These are phyloP conservation scores for Clarireedia hainanense DNA, from an alignment of 2,329 filamentous ascomycete genomes.

Conservation along the genomic window DNA sequence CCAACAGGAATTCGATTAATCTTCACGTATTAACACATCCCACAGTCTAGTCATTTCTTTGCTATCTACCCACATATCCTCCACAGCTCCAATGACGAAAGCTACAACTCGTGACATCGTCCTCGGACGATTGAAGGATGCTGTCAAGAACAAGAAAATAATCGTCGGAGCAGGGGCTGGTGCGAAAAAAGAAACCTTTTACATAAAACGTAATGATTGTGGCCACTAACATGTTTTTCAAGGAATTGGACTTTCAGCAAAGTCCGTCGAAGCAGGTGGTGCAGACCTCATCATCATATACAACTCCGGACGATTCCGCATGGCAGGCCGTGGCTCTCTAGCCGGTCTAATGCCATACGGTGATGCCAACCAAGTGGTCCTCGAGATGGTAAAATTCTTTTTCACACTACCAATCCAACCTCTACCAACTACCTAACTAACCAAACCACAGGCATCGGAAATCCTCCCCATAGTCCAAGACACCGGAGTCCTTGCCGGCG, in stretches of 20 bases:
- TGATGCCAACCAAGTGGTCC: conserved; percentile 61
- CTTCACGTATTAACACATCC: no score
- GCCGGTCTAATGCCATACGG: conserved; percentile 65
- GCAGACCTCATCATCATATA: conserved; percentile 65
- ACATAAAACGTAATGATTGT: not conserved
- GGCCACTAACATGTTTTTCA: not conserved
- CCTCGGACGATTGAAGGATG: conserved; percentile 43
- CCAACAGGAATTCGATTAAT: no score
- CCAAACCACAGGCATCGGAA: conserved; percentile 42
- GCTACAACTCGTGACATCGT: conserved; percentile 49
- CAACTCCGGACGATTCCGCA: conserved; percentile 64
- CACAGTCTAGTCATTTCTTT: no score
- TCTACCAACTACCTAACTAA: not conserved
- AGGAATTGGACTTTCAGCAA: conserved; percentile 64
- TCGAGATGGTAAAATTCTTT: conserved; percentile 45
- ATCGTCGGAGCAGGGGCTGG: conserved; percentile 63
- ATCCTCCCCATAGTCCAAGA: conserved; percentile 56
- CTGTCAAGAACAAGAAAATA: conserved; percentile 46
- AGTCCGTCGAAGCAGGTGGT: conserved; percentile 61
- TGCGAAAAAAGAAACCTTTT: conserved; percentile 14
- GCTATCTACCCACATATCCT: not conserved
- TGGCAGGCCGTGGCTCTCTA: conserved; percentile 62
- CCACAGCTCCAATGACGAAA: conserved; percentile 41
- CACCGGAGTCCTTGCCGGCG: conserved; percentile 61
- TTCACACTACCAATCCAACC: no score